These are phyloP conservation scores for Pseudogymnoascus sp. DNA, from an alignment of 2,329 filamentous ascomycete genomes.

Conservation along the genomic window DNA sequence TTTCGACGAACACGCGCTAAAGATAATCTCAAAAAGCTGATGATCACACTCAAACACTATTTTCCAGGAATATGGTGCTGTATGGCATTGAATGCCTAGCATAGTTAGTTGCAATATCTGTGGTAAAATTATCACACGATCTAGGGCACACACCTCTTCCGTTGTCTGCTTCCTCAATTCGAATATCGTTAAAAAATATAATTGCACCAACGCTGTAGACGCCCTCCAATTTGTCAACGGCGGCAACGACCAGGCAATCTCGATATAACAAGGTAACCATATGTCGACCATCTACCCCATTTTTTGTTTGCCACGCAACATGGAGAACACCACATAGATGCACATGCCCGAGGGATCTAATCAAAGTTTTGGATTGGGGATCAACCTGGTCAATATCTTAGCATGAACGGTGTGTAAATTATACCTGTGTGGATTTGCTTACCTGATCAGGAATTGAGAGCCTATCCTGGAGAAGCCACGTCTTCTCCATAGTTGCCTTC, in stretches of 20 bases:
- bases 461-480: conserved; percentile 76
- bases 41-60: conserved; percentile 70
- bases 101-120: not conserved
- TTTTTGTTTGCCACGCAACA: conserved; percentile 68
- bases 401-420: not conserved
- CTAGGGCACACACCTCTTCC: conserved; percentile 48
- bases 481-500: conserved; percentile 65
- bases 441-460: conserved; percentile 68
- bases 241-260: conserved; percentile 69
- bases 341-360: conserved; percentile 72
- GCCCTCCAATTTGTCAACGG: conserved; percentile 52
- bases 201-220: conserved; percentile 68
- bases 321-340: conserved; percentile 76
- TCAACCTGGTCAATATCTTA: conserved; percentile 30
- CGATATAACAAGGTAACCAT: conserved; percentile 81
- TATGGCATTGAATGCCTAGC: conserved; percentile 76
- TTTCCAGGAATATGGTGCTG: conserved; percentile 86
- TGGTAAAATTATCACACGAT: conserved; percentile 18
- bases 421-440: conserved; percentile 22
- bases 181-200: conserved; percentile 57
- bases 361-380: conserved; percentile 50
- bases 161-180: conserved; percentile 65
- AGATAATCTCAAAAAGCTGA: conserved; percentile 72
- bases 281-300: conserved; percentile 65
- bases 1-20: conserved; percentile 73